Percentiles rank a stretch among this genome's conserved stretches.
Evolutionary conservation across 805 yeast genomes (phyloP).

Genomic region (Dipodascus albidus): DNA sequence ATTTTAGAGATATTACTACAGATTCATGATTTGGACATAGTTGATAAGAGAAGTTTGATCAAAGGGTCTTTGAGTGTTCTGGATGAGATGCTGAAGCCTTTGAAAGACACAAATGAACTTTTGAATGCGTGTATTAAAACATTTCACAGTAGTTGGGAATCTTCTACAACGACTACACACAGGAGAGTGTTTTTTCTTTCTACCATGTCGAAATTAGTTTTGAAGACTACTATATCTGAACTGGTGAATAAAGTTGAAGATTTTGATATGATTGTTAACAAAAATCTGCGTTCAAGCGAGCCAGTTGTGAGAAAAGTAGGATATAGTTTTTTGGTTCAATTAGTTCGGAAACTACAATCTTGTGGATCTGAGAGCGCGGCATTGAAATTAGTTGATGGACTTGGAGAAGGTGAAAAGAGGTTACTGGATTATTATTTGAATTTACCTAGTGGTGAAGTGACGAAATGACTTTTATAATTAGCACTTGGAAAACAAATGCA

Average conservation of each 20-base stretch:
- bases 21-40: background rate
- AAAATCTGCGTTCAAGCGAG: background rate
- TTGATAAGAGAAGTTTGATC: background rate
- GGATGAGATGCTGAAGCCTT: background rate
- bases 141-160: background rate
- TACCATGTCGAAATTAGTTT: background rate
- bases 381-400: background rate
- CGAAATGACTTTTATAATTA: background rate
- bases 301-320: background rate
- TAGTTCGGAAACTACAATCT: background rate
- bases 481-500: background rate
- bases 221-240: background rate
- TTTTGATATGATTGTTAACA: background rate
- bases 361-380: background rate
- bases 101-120: background rate
- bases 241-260: background rate
- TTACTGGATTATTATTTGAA: background rate
- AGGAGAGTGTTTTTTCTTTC: background rate
- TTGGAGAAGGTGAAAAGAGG: conserved; percentile 1
- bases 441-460: background rate
- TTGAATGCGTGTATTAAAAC: background rate
- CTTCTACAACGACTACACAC: background rate
- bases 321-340: background rate
- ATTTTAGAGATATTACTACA: background rate
- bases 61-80: background rate